These are phyloP conservation scores for Vitis vinifera DNA, from an alignment of 164 flowering plant genomes.

Conservation along the genomic window DNA sequence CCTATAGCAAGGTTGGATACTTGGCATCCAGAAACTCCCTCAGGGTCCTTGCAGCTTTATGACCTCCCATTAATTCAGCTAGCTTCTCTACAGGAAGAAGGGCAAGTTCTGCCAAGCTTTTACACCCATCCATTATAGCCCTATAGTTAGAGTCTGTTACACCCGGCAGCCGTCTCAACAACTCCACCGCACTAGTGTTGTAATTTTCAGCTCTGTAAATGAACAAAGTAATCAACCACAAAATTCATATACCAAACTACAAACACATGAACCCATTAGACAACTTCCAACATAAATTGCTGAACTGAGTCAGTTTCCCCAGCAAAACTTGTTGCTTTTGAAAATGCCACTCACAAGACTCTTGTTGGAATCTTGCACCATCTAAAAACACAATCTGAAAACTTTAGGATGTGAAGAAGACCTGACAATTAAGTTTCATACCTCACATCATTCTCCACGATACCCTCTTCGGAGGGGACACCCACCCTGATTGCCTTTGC, in stretches of 20 bases:
- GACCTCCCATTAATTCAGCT: constrained; percentile 93
- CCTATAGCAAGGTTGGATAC: constrained; percentile 70
- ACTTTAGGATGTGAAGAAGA: neutral
- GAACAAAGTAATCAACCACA: neutral
- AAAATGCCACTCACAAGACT: neutral
- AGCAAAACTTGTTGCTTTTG: neutral
- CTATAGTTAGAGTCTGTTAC: constrained; percentile 93
- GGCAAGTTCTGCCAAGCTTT: constrained; percentile 84
- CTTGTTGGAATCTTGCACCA: neutral
- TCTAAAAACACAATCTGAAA: neutral
- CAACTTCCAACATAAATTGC: neutral
- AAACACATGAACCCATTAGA: neutral
- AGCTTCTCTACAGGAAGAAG: constrained; percentile 75
- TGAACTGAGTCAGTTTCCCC: neutral
- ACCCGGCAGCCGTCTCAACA: constrained; percentile 90
- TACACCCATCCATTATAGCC: constrained; percentile 84
- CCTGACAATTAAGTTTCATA: constrained; percentile 19
- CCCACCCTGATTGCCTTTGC: constrained; percentile 87
- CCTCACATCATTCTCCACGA: constrained; percentile 92
- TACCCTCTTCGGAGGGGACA: constrained; percentile 89
- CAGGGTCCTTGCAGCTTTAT: constrained; percentile 76
- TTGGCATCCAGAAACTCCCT: constrained; percentile 96
- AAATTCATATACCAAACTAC: neutral
- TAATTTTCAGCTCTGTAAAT: constrained; percentile 85
- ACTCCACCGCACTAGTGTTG: constrained; percentile 92